phyloP scores from a whole-genome alignment of 1,284 basidiomycete species.

The Boletus sp. region DNA sequence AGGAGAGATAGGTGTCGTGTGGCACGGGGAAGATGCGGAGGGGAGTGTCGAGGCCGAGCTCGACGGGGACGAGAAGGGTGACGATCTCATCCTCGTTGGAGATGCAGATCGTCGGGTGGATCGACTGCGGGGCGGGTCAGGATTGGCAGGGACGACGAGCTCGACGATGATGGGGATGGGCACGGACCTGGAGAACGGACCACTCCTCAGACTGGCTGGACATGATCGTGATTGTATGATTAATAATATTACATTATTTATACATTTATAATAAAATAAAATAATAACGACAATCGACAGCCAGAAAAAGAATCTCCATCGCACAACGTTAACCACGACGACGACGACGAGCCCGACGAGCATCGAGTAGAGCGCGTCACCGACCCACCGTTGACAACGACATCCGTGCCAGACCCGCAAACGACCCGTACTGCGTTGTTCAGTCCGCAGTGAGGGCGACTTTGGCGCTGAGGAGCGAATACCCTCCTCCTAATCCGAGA shows the following conservation, averaged over 20 bases:
- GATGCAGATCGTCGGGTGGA: slow-evolving; percentile 65
- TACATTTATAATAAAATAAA: slow-evolving; percentile 5
- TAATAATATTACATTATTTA: slow-evolving; percentile 8
- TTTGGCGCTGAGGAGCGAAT: slow-evolving; percentile 25
- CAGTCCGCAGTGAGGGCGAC: slow-evolving; percentile 1
- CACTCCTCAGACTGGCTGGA: slow-evolving; percentile 13
- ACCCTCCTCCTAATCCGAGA: slow-evolving; percentile 29
- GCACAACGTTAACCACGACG: slow-evolving; percentile 23
- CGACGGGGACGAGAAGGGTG: slow-evolving; percentile 55
- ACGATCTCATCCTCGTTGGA: slow-evolving; percentile 38
- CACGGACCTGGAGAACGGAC: slow-evolving; percentile 30
- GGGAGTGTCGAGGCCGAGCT: slow-evolving; percentile 45
- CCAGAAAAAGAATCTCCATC: slow-evolving; percentile 25
- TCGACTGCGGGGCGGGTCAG: slow-evolving; percentile 47
- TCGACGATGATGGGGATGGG: background rate
- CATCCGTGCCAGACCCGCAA: background rate
- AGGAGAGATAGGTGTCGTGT: slow-evolving; percentile 27
- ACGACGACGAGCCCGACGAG: slow-evolving; percentile 17
- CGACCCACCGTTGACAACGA: slow-evolving; percentile 6
- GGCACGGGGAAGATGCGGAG: slow-evolving; percentile 36
- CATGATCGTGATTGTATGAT: slow-evolving; percentile 6
- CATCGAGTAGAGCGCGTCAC: slow-evolving; percentile 23
- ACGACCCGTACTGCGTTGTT: background rate
- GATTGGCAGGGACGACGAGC: slow-evolving; percentile 10
- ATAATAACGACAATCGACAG: slow-evolving; percentile 6